Conservation (phyloP, 768 basidiomycete species). For the Boletus sensibilis region DNA sequence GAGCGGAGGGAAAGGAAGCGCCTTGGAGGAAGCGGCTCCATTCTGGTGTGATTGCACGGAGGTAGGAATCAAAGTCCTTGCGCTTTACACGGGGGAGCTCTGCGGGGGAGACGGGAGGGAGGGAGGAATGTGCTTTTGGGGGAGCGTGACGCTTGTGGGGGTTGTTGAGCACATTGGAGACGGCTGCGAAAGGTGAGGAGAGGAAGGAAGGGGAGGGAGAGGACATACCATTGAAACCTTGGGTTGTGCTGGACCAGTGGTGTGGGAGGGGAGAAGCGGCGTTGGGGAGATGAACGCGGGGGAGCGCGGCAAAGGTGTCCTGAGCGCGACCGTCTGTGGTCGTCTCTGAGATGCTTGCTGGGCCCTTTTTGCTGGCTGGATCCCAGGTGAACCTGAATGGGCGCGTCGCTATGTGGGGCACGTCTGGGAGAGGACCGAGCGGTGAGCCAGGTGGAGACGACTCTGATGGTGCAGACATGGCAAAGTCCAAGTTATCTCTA, state of each 20-base stretch:
- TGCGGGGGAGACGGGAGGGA: conserved; percentile 70
- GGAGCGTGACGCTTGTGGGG: conserved; percentile 83
- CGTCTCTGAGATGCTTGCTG: conserved; percentile 73
- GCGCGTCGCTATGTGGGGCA: conserved; percentile 40
- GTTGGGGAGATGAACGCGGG: conserved; percentile 46
- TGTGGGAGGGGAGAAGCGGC: conserved; percentile 52
- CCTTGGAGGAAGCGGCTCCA: conserved; percentile 71
- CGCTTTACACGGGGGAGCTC: conserved; percentile 77
- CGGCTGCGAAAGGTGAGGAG: conserved; percentile 53
- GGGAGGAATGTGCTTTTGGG: conserved; percentile 79
- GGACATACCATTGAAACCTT: conserved; percentile 84
- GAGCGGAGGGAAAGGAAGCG: conserved; percentile 32
- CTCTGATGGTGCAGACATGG: conserved; percentile 53
- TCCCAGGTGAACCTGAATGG: conserved; percentile 82
- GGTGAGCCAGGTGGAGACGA: conserved; percentile 47
- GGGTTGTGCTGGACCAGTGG: conserved; percentile 79
- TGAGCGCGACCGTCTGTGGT: conserved; percentile 61
- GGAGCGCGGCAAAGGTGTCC: conserved; percentile 50
- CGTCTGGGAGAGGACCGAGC: conserved; percentile 42
- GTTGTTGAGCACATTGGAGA: conserved; percentile 91
- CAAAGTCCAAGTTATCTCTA: not conserved
- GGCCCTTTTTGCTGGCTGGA: conserved; percentile 54
- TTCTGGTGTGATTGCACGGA: conserved; percentile 66
- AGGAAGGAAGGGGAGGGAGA: not conserved
- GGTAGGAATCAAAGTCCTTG: conserved; percentile 84